Conservation (phyloP, 805 yeast genomes). For the Sugiyamaella valdiviana region DNA sequence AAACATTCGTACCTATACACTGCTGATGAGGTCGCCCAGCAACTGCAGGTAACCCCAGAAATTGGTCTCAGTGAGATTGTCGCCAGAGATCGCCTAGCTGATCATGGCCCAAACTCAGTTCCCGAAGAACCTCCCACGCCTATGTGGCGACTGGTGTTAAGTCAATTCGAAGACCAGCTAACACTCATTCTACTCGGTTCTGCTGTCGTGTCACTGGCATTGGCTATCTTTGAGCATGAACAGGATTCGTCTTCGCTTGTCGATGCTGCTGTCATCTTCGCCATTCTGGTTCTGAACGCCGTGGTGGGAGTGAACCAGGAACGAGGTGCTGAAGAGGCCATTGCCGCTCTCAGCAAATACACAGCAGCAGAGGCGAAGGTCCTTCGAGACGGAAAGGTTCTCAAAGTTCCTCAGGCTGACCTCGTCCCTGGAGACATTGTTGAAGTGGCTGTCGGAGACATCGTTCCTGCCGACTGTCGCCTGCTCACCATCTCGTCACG, state of each 20-base stretch:
- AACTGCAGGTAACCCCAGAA: conserved; percentile 15
- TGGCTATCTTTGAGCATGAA: conserved; percentile 93
- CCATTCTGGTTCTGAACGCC: conserved; percentile 76
- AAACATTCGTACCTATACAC: conserved; percentile 13
- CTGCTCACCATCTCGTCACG: conserved; percentile 55
- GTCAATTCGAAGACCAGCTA: conserved; percentile 69
- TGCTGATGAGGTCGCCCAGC: conserved; percentile 14
- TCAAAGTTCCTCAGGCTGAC: conserved; percentile 75
- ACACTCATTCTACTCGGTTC: conserved; percentile 82
- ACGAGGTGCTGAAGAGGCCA: conserved; percentile 84
- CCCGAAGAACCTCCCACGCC: conserved; percentile 37
- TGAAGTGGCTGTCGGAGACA: conserved; percentile 78
- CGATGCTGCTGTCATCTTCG: conserved; percentile 53
- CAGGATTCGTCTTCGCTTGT: conserved; percentile 48
- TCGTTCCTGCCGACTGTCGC: conserved; percentile 89
- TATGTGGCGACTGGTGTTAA: conserved; percentile 31
- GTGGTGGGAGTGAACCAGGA: conserved; percentile 96
- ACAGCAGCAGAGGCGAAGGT: conserved; percentile 92
- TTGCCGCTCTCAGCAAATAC: conserved; percentile 81
- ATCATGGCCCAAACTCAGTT: conserved; percentile 24
- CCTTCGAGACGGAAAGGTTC: conserved; percentile 69
- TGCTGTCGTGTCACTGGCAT: conserved; percentile 72
- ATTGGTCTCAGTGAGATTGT: conserved; percentile 22
- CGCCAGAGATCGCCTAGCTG: conserved; percentile 15
- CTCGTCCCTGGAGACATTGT: conserved; percentile 83